phyloP scores from a whole-genome alignment of 495 filamentous ascomycete genomes.

The Jackrogersella multiformis region DNA sequence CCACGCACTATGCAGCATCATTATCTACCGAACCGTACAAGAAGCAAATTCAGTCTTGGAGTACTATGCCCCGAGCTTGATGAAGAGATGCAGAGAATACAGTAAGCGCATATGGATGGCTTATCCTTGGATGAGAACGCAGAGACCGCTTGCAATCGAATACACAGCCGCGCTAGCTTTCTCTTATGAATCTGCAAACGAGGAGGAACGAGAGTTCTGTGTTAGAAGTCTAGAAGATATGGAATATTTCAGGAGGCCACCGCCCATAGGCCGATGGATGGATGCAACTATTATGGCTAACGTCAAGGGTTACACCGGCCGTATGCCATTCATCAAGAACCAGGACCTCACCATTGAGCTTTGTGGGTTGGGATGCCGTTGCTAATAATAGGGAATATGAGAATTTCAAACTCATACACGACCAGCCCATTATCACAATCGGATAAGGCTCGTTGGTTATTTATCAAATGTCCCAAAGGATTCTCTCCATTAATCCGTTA shows the following conservation, averaged over 20 bases:
- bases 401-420: neutral
- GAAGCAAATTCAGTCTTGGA: conserved; percentile 36
- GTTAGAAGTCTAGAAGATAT: conserved; percentile 38
- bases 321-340: conserved; percentile 41
- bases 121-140: conserved; percentile 37
- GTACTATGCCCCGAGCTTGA: conserved; percentile 19
- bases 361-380: conserved; percentile 43
- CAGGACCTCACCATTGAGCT: conserved; percentile 42
- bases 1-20: conserved; percentile 40
- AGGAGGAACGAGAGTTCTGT: conserved; percentile 42
- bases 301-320: conserved; percentile 43
- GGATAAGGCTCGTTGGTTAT: neutral
- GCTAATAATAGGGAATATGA: conserved; percentile 27
- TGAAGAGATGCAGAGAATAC: conserved; percentile 36
- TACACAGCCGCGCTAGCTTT: conserved; percentile 42
- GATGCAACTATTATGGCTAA: conserved; percentile 46
- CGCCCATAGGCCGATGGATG: conserved; percentile 42
- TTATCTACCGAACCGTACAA: conserved; percentile 35
- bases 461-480: neutral
- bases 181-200: conserved; percentile 43
- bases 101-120: conserved; percentile 44
- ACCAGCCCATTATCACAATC: neutral
- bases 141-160: conserved; percentile 41
- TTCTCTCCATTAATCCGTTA: neutral
- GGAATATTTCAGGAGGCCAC: conserved; percentile 42